These are phyloP conservation scores for Lophiostoma macrostomum DNA, from an alignment of 495 filamentous ascomycete genomes.

Conservation along the genomic window DNA sequence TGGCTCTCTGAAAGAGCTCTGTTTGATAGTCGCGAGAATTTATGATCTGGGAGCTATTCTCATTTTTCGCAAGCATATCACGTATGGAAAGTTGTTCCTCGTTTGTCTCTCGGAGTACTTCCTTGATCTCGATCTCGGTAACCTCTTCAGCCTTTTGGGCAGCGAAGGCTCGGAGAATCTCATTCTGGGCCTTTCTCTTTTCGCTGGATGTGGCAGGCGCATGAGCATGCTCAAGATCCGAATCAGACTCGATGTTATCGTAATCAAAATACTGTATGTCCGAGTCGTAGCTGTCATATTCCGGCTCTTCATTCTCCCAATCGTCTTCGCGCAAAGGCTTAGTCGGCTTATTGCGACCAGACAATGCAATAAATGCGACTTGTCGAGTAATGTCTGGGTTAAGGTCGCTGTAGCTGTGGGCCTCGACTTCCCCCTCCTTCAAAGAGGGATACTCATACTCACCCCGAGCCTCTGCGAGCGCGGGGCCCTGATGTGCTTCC, in stretches of 20 bases:
- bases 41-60: slow-evolving; percentile 56
- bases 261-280: slow-evolving; percentile 1
- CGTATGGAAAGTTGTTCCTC: slow-evolving; percentile 46
- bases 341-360: too few relatives aligned
- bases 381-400: too few relatives aligned
- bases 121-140: slow-evolving; percentile 37
- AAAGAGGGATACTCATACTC: too few relatives aligned
- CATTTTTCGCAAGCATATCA: slow-evolving; percentile 42
- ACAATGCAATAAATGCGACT: too few relatives aligned
- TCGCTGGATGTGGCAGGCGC: slow-evolving; percentile 12
- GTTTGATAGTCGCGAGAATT: slow-evolving; percentile 87
- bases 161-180: slow-evolving; percentile 43
- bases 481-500: too few relatives aligned
- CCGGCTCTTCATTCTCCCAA: slow-evolving; percentile 1
- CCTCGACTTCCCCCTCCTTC: too few relatives aligned
- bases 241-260: slow-evolving; percentile 12
- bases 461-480: too few relatives aligned
- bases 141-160: slow-evolving; percentile 42
- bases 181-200: slow-evolving; percentile 29
- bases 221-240: slow-evolving; percentile 13
- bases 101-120: slow-evolving; percentile 27
- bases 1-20: slow-evolving; percentile 88
- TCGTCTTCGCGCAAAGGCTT: too few relatives aligned
- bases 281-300: not conserved
- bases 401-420: too few relatives aligned